These are phyloP conservation scores for Yamadazyma buinensis DNA, from an alignment of 1,139 yeast species.

Conservation along the genomic window DNA sequence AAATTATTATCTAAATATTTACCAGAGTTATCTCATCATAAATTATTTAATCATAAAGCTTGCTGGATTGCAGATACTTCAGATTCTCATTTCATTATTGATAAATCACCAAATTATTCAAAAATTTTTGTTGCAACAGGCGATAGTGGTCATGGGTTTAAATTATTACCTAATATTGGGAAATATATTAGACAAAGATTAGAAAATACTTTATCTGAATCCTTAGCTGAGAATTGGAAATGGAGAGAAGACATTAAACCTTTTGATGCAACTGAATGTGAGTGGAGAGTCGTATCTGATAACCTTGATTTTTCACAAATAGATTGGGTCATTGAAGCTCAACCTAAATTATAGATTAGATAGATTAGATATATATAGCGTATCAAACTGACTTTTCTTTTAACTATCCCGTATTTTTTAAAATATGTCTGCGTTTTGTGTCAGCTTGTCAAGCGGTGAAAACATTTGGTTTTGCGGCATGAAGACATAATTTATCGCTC, in stretches of 20 bases:
- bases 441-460: too few relatives aligned
- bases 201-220: conserved; percentile 20
- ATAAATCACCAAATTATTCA: conserved; percentile 9
- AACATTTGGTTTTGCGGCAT: too few relatives aligned
- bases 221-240: conserved; percentile 16
- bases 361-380: too few relatives aligned
- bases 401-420: too few relatives aligned
- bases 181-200: conserved; percentile 11
- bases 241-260: conserved; percentile 18
- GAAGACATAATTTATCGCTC: too few relatives aligned
- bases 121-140: conserved; percentile 13
- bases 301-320: conserved; percentile 25
- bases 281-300: conserved; percentile 27
- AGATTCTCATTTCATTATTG: conserved; percentile 10
- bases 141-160: conserved; percentile 15
- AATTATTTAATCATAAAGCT: conserved; percentile 22
- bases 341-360: conserved; percentile 8
- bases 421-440: too few relatives aligned
- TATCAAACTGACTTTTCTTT: too few relatives aligned
- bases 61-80: conserved; percentile 15
- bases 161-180: conserved; percentile 13
- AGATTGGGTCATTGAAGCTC: conserved; percentile 17
- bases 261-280: conserved; percentile 21
- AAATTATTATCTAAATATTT: conserved; percentile 23
- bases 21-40: conserved; percentile 9